These are phyloP conservation scores for Endotrypanum monterogeii DNA, from an alignment of 208 protist genomes.

Conservation along the genomic window DNA sequence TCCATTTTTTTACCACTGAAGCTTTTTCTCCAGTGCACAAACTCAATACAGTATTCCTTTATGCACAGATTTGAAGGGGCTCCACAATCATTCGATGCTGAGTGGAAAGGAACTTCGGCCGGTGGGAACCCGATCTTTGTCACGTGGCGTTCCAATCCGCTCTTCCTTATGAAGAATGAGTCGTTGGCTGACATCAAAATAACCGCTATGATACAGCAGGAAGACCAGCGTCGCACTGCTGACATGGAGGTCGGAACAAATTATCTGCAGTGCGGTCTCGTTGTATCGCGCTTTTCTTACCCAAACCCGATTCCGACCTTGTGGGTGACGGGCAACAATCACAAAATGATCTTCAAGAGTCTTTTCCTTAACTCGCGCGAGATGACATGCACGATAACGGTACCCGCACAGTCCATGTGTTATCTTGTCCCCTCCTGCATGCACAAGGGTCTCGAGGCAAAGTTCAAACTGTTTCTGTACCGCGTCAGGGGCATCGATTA, in stretches of 20 bases:
- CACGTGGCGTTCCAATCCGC: conserved; percentile 78
- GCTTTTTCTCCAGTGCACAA: conserved; percentile 45
- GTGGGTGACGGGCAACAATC: conserved; percentile 71
- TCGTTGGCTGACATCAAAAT: conserved; percentile 21
- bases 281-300: conserved; percentile 39
- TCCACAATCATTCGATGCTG: conserved; percentile 35
- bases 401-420: conserved; percentile 61
- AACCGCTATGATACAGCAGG: conserved; percentile 54
- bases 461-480: conserved; percentile 58
- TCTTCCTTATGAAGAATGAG: conserved; percentile 68
- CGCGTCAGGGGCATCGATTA: conserved; percentile 48
- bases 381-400: conserved; percentile 51
- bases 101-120: conserved; percentile 47
- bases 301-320: conserved; percentile 51
- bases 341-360: conserved; percentile 61
- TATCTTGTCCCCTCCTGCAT: conserved; percentile 79
- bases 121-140: conserved; percentile 75
- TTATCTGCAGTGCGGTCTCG: conserved; percentile 71
- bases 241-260: conserved; percentile 36
- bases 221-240: conserved; percentile 62
- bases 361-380: conserved; percentile 86
- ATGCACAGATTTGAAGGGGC: conserved; percentile 48
- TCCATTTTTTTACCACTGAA: conserved; percentile 65
- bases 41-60: conserved; percentile 62
- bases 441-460: conserved; percentile 43